Conservation (phyloP, 192 early-diverging fungal species). For the Phlyctochytrium bullatum region DNA sequence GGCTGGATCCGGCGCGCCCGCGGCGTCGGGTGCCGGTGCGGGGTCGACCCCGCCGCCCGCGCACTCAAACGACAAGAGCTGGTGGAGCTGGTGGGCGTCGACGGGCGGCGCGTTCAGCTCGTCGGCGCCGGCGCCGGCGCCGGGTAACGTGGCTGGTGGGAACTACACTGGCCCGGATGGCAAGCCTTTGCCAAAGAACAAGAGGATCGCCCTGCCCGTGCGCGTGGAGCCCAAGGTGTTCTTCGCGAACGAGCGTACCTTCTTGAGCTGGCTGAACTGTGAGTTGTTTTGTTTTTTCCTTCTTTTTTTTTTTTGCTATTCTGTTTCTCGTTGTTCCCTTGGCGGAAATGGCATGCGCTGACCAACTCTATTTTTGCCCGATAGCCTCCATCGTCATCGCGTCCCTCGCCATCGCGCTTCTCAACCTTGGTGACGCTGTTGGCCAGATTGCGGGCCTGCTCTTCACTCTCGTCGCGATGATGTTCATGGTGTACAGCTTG, state of each 20-base stretch:
- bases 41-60: background rate
- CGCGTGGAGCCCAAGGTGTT: constrained; percentile 84
- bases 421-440: constrained; percentile 72
- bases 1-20: background rate
- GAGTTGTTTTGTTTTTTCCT: constrained; percentile 21
- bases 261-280: constrained; percentile 80
- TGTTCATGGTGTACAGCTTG: constrained; percentile 70
- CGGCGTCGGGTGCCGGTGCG: background rate
- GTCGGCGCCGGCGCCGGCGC: background rate
- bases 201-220: constrained; percentile 48
- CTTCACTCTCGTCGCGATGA: constrained; percentile 66
- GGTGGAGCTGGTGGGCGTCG: constrained; percentile 4
- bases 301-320: constrained; percentile 13
- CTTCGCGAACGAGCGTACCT: constrained; percentile 86
- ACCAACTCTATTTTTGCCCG: background rate
- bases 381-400: constrained; percentile 62
- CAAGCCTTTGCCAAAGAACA: constrained; percentile 14
- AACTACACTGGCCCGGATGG: background rate
- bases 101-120: background rate
- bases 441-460: constrained; percentile 68
- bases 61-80: background rate
- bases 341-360: background rate
- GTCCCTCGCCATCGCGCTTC: constrained; percentile 66
- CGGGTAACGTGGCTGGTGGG: background rate
- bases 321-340: background rate